phyloP scores from a whole-genome alignment of 2,329 filamentous ascomycete species.

The Monosporascus sp. region DNA sequence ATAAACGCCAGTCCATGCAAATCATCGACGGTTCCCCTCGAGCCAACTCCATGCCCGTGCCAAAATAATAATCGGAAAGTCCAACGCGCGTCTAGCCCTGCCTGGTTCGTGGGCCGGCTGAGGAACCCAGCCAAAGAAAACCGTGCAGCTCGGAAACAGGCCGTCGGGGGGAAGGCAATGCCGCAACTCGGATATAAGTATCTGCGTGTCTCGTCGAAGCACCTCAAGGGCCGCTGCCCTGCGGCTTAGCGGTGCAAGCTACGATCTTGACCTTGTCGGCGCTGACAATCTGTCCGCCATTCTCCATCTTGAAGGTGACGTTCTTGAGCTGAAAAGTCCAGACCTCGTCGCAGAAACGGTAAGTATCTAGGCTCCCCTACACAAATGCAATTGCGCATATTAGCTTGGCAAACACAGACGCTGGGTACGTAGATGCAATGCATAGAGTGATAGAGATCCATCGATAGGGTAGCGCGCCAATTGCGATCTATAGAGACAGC shows the following conservation, averaged over 20 bases:
- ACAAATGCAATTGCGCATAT: not conserved
- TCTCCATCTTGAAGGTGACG: conserved; percentile 97
- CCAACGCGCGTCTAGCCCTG: not conserved
- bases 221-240: conserved; percentile 12
- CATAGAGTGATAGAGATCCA: no score
- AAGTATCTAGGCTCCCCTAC: conserved; percentile 93
- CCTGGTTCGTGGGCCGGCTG: no score
- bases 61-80: not conserved
- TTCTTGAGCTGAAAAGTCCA: conserved; percentile 99
- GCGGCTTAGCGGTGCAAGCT: conserved; percentile 82
- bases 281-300: conserved; percentile 61
- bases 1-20: not conserved
- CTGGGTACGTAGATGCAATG: no score
- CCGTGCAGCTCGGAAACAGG: not conserved
- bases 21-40: not conserved
- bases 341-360: conserved; percentile 98
- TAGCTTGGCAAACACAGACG: not conserved
- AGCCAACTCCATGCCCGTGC: not conserved
- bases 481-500: no score
- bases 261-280: conserved; percentile 98
- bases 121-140: not conserved
- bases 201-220: not conserved
- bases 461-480: no score
- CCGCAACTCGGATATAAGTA: no score
- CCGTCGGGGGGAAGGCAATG: not conserved